phyloP scores from a whole-genome alignment of 2,329 filamentous ascomycete species.

The Dendrostoma leiphaemia region DNA sequence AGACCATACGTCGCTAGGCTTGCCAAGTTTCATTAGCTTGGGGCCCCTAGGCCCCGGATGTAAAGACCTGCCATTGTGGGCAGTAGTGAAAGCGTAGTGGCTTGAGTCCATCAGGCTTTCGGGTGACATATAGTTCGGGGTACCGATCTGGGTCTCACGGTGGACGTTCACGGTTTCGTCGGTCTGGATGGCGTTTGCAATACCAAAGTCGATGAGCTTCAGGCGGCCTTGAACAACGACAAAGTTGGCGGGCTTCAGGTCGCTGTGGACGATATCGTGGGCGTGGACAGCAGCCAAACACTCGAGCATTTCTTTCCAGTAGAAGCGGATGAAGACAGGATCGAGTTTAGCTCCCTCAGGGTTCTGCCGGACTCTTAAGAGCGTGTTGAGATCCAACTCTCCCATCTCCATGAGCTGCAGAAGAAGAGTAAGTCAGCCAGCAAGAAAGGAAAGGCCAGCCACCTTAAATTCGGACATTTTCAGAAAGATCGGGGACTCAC shows the following conservation, averaged over 20 bases:
- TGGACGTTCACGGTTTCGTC: slow-evolving; percentile 98
- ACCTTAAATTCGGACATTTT: no score
- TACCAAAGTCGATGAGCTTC: slow-evolving; percentile 98
- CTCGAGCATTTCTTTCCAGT: slow-evolving; percentile 99
- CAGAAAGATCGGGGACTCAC: slow-evolving; percentile 48
- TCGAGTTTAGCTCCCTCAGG: slow-evolving; percentile 76
- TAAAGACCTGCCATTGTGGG: slow-evolving; percentile 36
- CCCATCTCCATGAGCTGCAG: slow-evolving; percentile 91
- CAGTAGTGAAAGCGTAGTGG: slow-evolving; percentile 36
- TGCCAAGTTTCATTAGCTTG: slow-evolving; percentile 92
- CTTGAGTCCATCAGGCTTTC: slow-evolving; percentile 91
- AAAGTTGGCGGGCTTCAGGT: slow-evolving; percentile 96
- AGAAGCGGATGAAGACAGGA: slow-evolving; percentile 88
- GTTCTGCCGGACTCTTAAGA: slow-evolving; percentile 72
- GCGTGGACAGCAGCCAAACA: slow-evolving; percentile 88
- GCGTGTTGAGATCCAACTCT: slow-evolving; percentile 86
- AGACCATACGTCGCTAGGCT: slow-evolving; percentile 94
- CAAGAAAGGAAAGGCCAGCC: no score
- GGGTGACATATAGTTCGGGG: slow-evolving; percentile 98
- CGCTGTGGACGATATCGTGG: slow-evolving; percentile 91
- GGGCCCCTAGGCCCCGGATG: slow-evolving; percentile 37
- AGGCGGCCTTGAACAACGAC: slow-evolving; percentile 85
- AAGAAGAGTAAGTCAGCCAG: background rate
- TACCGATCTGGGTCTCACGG: slow-evolving; percentile 91
- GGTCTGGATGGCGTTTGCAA: slow-evolving; percentile 93